Base-by-base conservation (phyloP, 257 asterid species). In the Solanum appendiculatum region DNA sequence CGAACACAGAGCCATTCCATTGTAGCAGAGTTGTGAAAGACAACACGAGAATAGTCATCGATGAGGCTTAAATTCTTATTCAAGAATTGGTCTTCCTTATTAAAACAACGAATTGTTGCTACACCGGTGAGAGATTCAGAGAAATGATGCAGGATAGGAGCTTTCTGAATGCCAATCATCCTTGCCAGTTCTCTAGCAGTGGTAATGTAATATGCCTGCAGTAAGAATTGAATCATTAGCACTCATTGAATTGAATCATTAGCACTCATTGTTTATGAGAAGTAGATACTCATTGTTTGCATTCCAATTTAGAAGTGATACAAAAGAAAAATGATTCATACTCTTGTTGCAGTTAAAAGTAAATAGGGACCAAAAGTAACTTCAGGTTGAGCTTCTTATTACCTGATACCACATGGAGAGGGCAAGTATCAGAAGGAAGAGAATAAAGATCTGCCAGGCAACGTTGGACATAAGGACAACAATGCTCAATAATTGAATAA, bases 1-100 rank as follows among this genome's bases (percentile, higher is more conserved):
- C 98, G 91, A 66, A 91, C 94, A 89, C 96, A 93, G 23, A 95
- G 95, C 98, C 98, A 95, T 84, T 95, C 98, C 97, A 95, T 95
- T 21, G 98, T 91, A 4, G 96, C 95, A 9, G 94, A 90, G 88
- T 94, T 95, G 89, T 92, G 89, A 78, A 95, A 95, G 82, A 94
- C 90, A 68, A 93, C 96, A 18, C 96, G 94, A 80, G 98, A 94
- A 88, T 95, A 95, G 40, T 92, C 91, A 88, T 95, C 95, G 8
- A 93, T 89, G 85, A 93, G 95, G 8, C 87, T 85, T 25, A 91
- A 69, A 66, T 83, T 94, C 87, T 68, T 94, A 46, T 89, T 83
- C 86, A 91, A 88, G 87, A 94, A 95, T 8, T 96, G 94, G 80
- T 73, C 87, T 83, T 92, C 94, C 86, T 95, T 98, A 82, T 91